Evolutionary conservation across 2,329 filamentous ascomycete genomes (phyloP), one percentile per base, ranked within the genome.

Genomic region (Fusarium chaquense): DNA sequence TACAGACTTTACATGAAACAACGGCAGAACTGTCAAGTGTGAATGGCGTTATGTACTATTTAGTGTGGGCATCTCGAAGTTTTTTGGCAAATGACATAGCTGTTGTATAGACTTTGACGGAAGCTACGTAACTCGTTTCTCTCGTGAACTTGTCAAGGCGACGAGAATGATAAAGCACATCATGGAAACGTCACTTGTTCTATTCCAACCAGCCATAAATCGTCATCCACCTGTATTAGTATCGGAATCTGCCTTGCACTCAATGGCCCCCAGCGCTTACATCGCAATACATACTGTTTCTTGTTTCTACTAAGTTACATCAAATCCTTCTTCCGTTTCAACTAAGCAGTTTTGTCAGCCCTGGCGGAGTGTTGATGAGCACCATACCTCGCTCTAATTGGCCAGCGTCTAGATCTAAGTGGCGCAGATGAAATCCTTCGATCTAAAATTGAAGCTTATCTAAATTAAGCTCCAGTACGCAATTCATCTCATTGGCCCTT

Each of bases 371-470:
- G 12, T 12, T n/a, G 26, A 45, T 45, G 18, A 9, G 3, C 18
- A 26, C 10, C n/a, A 45, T 12, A 13, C 4, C 15, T 18, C 16
- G 3, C 5, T 45, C 12, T 46, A 18, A 46, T 46, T 46, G 44
- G 44, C 6, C n/a, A 32, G 4, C 3, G 8, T 32, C n/a, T 9
- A 38, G 18, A 51, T 51, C 49, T 40, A 11, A 3, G 49, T 16
- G 49, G 49, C 49, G 49, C 33, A 40, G 49, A 22, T 11, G 24
- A 22, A 51, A 51, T 51, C n/a, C 49, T 51, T 51, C 49, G 24
- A 51, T 20, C 49, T 20, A 51, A 20, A 20, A 28, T 26, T 18
- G 22, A 51, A 51, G 33, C 49, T 51, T 51, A 40, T 51, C 24
- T 40, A 51, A 51, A 51, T 51, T 22, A 41, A 40, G 13, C 33